phyloP scores from a whole-genome alignment of 768 basidiomycete genomes.

The Auricularia heimuer region DNA sequence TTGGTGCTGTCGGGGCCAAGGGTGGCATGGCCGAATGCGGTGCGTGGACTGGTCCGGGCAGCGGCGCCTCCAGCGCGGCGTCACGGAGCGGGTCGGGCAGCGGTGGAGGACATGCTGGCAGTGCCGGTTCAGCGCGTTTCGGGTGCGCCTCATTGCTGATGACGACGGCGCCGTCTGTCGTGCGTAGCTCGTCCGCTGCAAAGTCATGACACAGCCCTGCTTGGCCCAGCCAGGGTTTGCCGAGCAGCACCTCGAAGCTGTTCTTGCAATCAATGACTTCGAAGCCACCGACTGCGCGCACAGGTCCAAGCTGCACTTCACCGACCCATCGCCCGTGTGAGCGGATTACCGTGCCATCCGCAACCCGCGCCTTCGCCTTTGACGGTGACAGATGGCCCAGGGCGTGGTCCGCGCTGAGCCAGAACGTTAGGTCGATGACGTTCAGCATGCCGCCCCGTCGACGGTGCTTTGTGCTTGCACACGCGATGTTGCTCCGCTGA shows the following conservation, averaged over 20 bases:
- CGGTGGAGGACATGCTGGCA: too few relatives aligned
- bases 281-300: not conserved
- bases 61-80: too few relatives aligned
- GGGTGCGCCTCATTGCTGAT: not conserved
- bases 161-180: not conserved
- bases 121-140: not conserved
- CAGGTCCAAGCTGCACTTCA: not conserved
- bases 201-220: not conserved
- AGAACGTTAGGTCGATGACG: not conserved
- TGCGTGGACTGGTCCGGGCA: too few relatives aligned
- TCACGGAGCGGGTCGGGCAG: too few relatives aligned
- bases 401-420: not conserved
- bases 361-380: not conserved
- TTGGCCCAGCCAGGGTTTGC: not conserved
- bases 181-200: not conserved
- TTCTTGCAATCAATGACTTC: not conserved
- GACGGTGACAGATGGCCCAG: not conserved
- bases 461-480: not conserved
- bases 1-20: too few relatives aligned
- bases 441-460: not conserved
- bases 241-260: not conserved
- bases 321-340: not conserved
- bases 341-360: not conserved
- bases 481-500: not conserved
- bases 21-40: too few relatives aligned